Conservation (phyloP, 768 basidiomycete genomes). For the Suillus spraguei region DNA sequence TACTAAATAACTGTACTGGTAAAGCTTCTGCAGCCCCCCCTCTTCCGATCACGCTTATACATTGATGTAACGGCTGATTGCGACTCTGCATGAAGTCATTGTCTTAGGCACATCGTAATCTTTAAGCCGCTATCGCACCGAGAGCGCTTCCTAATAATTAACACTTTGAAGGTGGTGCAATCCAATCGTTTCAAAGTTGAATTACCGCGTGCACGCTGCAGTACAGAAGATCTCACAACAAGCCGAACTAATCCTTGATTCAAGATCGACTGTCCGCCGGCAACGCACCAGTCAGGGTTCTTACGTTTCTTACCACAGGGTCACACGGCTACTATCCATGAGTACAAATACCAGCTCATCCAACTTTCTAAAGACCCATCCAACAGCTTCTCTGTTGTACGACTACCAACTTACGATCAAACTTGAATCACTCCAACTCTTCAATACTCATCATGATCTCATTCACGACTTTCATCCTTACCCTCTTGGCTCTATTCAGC, state of each 20-base stretch:
- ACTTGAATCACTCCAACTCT: slow-evolving; percentile 10
- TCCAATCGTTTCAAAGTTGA: background rate
- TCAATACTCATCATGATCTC: slow-evolving; percentile 15
- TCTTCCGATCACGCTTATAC: background rate
- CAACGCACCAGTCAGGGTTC: background rate
- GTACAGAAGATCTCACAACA: background rate
- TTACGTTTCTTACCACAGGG: slow-evolving; percentile 4
- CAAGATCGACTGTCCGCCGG: slow-evolving; percentile 1
- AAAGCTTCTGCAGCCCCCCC: slow-evolving; percentile 4
- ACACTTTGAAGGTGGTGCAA: background rate
- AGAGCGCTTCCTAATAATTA: slow-evolving; percentile 7
- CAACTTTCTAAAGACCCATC: slow-evolving; percentile 3
- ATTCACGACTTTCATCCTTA: slow-evolving; percentile 20
- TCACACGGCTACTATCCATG: background rate
- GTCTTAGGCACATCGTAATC: slow-evolving; percentile 2
- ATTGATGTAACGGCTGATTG: slow-evolving; percentile 3
- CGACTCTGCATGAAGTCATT: slow-evolving; percentile 6
- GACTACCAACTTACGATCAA: slow-evolving; percentile 16
- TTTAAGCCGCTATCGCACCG: background rate
- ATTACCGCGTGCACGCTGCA: slow-evolving; percentile 4
- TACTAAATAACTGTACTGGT: slow-evolving; percentile 1
- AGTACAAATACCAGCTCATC: slow-evolving; percentile 17
- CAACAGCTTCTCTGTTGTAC: slow-evolving; percentile 13
- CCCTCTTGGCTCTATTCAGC: slow-evolving; percentile 18
- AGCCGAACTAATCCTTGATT: slow-evolving; percentile 1